Percentiles rank a stretch among this genome's conserved stretches.
Evolutionary conservation across 306 rosid species (phyloP).

Genomic region (Gynostemma pentaphyllum): DNA sequence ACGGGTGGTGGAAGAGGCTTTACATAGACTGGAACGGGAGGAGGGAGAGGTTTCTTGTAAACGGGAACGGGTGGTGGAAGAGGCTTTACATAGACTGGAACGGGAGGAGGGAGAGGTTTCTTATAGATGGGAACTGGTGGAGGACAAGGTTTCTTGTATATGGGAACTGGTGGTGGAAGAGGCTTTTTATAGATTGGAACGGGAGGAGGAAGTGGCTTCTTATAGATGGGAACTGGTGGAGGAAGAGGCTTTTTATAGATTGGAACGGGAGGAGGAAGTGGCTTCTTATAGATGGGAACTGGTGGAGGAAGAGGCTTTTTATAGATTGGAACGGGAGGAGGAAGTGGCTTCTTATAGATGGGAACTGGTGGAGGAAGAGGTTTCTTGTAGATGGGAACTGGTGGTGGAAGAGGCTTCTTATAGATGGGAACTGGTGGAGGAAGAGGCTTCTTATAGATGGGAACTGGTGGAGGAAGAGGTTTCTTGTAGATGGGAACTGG

Average conservation of each 20-base stretch:
- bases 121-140: slow-evolving; percentile 8
- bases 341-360: not conserved
- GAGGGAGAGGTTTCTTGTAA: too few relatives aligned
- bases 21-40: too few relatives aligned
- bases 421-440: slow-evolving; percentile 8
- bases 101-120: slow-evolving; percentile 20
- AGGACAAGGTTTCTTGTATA: slow-evolving; percentile 7
- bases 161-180: slow-evolving; percentile 9
- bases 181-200: slow-evolving; percentile 13
- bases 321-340: not conserved
- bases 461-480: slow-evolving; percentile 27
- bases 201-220: slow-evolving; percentile 15
- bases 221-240: slow-evolving; percentile 10
- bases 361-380: slow-evolving; percentile 22
- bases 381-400: slow-evolving; percentile 4
- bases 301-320: slow-evolving; percentile 14
- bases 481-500: not conserved
- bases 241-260: slow-evolving; percentile 18
- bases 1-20: too few relatives aligned
- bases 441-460: not conserved
- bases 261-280: slow-evolving; percentile 18
- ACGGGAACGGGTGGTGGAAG: too few relatives aligned
- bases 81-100: slow-evolving; percentile 9
- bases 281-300: slow-evolving; percentile 4
- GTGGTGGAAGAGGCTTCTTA: slow-evolving; percentile 25